Evolutionary conservation across 352 stramenopile species (phyloP).

Genomic region (Globisporangium lucens): DNA sequence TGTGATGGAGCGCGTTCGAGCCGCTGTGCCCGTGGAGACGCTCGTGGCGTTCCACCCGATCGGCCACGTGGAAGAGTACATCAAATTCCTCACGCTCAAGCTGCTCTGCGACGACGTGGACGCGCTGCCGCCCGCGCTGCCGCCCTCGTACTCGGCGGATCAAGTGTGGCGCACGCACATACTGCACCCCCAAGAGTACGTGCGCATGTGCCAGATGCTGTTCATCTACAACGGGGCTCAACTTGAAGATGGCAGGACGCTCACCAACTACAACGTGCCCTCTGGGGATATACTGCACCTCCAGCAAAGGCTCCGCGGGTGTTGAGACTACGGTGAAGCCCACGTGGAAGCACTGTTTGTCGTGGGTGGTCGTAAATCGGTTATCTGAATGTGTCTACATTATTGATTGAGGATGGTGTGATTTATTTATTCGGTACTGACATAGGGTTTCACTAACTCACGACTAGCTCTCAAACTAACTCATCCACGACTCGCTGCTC

Average conservation of each 20-base stretch:
- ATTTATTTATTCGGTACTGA: too few species aligned
- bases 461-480: neutral
- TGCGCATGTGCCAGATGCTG: neutral
- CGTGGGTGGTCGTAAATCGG: too few species aligned
- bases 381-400: too few species aligned
- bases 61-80: constrained; percentile 1
- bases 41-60: constrained; percentile 1
- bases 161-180: constrained; percentile 4
- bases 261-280: too few species aligned
- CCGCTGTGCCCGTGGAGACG: neutral
- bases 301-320: too few species aligned
- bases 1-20: neutral
- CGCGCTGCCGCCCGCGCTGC: neutral
- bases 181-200: neutral
- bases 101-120: neutral
- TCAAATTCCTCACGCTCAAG: neutral
- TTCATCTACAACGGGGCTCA: too few species aligned
- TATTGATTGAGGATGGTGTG: too few species aligned
- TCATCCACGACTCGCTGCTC: constrained; percentile 8
- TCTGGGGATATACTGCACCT: too few species aligned
- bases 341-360: too few species aligned
- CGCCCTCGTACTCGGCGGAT: neutral
- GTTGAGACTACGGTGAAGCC: too few species aligned
- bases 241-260: too few species aligned
- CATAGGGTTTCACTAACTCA: too few species aligned